A percentile compares a stretch with the other conserved stretches of the same genome.
Conservation (phyloP, 768 basidiomycete genomes). For the Tulasnella sp. region DNA sequence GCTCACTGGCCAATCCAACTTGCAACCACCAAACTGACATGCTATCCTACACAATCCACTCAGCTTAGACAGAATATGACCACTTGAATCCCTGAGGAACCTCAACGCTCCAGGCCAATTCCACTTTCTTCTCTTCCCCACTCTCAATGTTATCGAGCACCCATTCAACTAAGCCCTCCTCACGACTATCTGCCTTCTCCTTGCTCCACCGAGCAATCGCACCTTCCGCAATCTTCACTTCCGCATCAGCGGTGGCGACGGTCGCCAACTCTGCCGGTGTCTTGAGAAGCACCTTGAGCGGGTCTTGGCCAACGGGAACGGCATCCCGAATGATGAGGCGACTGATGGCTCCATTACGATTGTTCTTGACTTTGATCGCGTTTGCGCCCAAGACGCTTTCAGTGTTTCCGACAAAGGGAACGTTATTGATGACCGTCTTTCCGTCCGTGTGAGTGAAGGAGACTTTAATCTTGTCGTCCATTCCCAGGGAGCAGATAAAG, state of each 20-base stretch:
- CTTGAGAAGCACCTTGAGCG: constrained; percentile 14
- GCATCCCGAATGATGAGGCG: constrained; percentile 27
- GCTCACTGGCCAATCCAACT: too few species aligned
- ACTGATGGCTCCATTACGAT: constrained; percentile 13
- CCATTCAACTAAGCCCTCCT: constrained; percentile 16
- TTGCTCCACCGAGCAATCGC: not conserved
- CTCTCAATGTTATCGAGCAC: not conserved
- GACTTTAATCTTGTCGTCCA: constrained; percentile 31
- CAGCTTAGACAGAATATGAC: not conserved
- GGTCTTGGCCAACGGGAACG: constrained; percentile 25
- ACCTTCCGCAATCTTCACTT: constrained; percentile 5
- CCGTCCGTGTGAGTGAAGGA: constrained; percentile 27
- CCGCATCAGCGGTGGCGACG: not conserved
- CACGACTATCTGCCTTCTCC: not conserved
- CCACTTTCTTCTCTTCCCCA: constrained; percentile 9
- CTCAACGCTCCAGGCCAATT: constrained; percentile 3
- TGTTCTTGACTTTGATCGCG: constrained; percentile 24
- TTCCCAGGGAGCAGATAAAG: constrained; percentile 50
- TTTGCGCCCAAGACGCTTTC: constrained; percentile 22
- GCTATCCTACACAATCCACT: too few species aligned
- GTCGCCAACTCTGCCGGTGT: constrained; percentile 5
- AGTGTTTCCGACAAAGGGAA: constrained; percentile 9
- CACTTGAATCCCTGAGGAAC: constrained; percentile 2
- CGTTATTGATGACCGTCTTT: constrained; percentile 13
- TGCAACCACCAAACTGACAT: too few species aligned